Conservation (phyloP, 371 early-diverging fungal species). For the Rhizomucor miehei region DNA sequence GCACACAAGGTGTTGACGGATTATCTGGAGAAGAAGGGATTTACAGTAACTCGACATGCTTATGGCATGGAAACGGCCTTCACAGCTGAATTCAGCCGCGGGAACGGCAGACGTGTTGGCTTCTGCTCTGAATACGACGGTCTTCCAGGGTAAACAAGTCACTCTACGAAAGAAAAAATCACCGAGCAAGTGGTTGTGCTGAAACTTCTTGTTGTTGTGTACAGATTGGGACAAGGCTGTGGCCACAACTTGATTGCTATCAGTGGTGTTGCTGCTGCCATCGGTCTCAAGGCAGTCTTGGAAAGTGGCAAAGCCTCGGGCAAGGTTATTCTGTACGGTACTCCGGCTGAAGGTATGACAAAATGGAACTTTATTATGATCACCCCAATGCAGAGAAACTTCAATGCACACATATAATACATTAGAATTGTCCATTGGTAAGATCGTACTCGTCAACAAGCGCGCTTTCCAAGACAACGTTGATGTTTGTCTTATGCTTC, state of each 20-base stretch:
- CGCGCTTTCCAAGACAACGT: slow-evolving; percentile 57
- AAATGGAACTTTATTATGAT: too few relatives aligned
- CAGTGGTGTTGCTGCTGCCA: slow-evolving; percentile 56
- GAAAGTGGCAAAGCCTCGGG: slow-evolving; percentile 48
- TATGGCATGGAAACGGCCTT: slow-evolving; percentile 60
- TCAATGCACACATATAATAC: not conserved
- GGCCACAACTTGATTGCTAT: slow-evolving; percentile 67
- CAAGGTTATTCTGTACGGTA: slow-evolving; percentile 66
- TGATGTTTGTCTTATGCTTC: slow-evolving; percentile 74
- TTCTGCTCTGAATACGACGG: slow-evolving; percentile 65
- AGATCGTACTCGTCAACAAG: slow-evolving; percentile 58
- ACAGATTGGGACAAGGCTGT: slow-evolving; percentile 51
- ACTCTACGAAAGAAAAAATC: not conserved
- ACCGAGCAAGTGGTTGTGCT: not conserved
- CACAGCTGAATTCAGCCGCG: slow-evolving; percentile 47
- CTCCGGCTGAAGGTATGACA: slow-evolving; percentile 61
- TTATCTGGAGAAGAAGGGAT: slow-evolving; percentile 51
- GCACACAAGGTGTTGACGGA: slow-evolving; percentile 51
- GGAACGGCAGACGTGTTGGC: slow-evolving; percentile 33
- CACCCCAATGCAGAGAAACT: too few relatives aligned
- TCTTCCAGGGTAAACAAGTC: slow-evolving; percentile 46
- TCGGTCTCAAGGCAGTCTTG: slow-evolving; percentile 51
- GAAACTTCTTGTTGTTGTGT: not conserved
- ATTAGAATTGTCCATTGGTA: slow-evolving; percentile 57
- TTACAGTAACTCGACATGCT: slow-evolving; percentile 49